Evolutionary conservation across 1,284 basidiomycete genomes (phyloP), one percentile per base, ranked within the genome.

Genomic region (Irpex sp.): DNA sequence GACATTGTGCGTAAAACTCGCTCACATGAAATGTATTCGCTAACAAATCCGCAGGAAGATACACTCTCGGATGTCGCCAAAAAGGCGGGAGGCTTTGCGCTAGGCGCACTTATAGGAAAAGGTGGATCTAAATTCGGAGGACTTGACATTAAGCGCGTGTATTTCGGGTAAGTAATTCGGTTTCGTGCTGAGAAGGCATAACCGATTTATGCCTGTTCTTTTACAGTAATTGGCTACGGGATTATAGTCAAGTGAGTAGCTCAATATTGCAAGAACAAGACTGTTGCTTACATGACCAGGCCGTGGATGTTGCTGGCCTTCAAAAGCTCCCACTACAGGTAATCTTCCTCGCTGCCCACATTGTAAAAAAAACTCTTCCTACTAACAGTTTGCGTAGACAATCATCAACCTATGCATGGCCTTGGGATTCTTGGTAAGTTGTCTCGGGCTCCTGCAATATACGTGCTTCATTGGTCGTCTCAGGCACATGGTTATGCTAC

Each of bases 341-440:
- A 54, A 15, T 78, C 70, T 39, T 9, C 6, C 8, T 61, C 5
- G n/a, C 35, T 53, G 5, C n/a, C 11, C 43, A 46, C 11, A 5
- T 26, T 49, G 19, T 46, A n/a, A 31, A n/a, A 33, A 36, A 37
- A 5, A 35, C n/a, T 46, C 5, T 51, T 37, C 53, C 26, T 57
- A 33, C 19, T 46, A n/a, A 26, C 31, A 46, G 57, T 57, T 53
- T 61, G 58, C 17, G 11, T 75, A 93, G 84, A 93, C 91, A 0
- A 94, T 97, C 71, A 78, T 97, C 73, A 96, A 95, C 72, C 77
- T 97, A 26, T 85, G 87, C 76, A 94, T 95, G 89, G 91, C 85
- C n/a, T 86, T 95, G 57, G 92, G 93, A n/a, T 93, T 94, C 74
- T 73, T 91, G 75, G 88, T 87, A 67, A 36, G 49, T 39, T 21